A percentile compares a stretch with the other conserved stretches of the same genome.
Conservation (phyloP, 2,329 filamentous ascomycete genomes). For the Lachnellula subtilissima region DNA sequence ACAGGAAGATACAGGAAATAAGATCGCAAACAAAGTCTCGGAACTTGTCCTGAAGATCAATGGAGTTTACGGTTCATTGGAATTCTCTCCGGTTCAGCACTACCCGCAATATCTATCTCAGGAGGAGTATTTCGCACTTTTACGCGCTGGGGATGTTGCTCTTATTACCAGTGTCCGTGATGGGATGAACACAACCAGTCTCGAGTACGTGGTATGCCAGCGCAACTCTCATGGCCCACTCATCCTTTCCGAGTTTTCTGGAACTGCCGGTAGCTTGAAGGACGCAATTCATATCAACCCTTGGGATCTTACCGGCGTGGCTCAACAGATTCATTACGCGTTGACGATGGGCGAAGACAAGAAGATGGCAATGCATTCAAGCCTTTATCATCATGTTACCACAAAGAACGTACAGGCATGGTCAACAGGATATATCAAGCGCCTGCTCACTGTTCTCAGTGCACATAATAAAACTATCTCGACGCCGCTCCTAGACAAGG, state of each 20-base stretch:
- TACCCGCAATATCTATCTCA: slow-evolving; percentile 88
- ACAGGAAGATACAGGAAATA: slow-evolving; percentile 70
- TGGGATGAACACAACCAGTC: slow-evolving; percentile 95
- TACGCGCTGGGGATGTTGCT: slow-evolving; percentile 84
- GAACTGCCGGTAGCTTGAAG: slow-evolving; percentile 78
- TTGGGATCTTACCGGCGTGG: slow-evolving; percentile 84
- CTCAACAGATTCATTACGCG: slow-evolving; percentile 75
- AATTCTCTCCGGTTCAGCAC: slow-evolving; percentile 87
- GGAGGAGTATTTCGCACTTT: slow-evolving; percentile 91
- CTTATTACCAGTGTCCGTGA: slow-evolving; percentile 94
- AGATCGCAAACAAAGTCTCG: slow-evolving; percentile 82
- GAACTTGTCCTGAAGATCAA: slow-evolving; percentile 91
- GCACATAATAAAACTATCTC: slow-evolving; percentile 69
- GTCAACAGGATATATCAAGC: slow-evolving; percentile 74
- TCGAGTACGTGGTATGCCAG: slow-evolving; percentile 93
- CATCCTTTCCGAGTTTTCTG: slow-evolving; percentile 94
- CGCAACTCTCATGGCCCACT: slow-evolving; percentile 80
- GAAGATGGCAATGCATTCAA: slow-evolving; percentile 64
- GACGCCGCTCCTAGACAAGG: slow-evolving; percentile 77
- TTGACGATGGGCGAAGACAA: slow-evolving; percentile 68
- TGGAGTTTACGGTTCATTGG: slow-evolving; percentile 79
- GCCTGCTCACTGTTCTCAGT: slow-evolving; percentile 73
- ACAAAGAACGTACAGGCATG: slow-evolving; percentile 82
- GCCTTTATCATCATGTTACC: slow-evolving; percentile 78
- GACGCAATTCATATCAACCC: slow-evolving; percentile 95